These are phyloP conservation scores for Fusarium sp. DNA, from an alignment of 2,329 filamentous ascomycete species.

Conservation along the genomic window DNA sequence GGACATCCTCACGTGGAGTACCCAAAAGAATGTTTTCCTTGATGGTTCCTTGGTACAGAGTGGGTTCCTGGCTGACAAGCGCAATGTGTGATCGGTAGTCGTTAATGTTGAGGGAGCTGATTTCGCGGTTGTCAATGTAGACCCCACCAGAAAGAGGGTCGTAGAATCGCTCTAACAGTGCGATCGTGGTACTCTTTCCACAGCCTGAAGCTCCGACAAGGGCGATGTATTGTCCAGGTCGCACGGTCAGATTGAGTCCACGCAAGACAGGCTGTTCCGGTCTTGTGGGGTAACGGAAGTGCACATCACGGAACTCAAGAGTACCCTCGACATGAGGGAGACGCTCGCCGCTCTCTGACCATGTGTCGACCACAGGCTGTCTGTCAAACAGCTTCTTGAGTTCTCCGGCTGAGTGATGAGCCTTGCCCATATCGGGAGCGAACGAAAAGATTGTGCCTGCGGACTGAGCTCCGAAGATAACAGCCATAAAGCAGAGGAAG, in stretches of 20 bases:
- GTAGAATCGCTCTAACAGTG: slow-evolving; percentile 93
- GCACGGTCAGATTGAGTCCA: slow-evolving; percentile 79
- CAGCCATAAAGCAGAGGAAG: slow-evolving; percentile 88
- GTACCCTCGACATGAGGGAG: slow-evolving; percentile 76
- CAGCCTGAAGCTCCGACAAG: slow-evolving; percentile 95
- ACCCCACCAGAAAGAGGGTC: slow-evolving; percentile 85
- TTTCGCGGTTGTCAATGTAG: slow-evolving; percentile 84
- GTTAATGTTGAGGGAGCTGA: slow-evolving; percentile 83
- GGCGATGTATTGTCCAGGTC: slow-evolving; percentile 85
- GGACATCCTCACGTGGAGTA: slow-evolving; percentile 72
- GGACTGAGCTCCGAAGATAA: slow-evolving; percentile 93
- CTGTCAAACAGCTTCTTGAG: slow-evolving; percentile 88
- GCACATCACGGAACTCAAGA: slow-evolving; percentile 91
- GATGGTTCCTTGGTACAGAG: slow-evolving; percentile 92
- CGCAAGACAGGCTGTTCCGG: slow-evolving; percentile 92
- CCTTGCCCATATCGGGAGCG: slow-evolving; percentile 93
- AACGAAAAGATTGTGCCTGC: slow-evolving; percentile 91
- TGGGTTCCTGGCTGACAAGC: slow-evolving; percentile 94
- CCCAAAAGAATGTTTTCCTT: slow-evolving; percentile 91
- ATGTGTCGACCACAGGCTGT: slow-evolving; percentile 83
- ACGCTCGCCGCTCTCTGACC: slow-evolving; percentile 76
- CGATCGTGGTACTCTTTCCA: slow-evolving; percentile 94
- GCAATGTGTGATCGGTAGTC: slow-evolving; percentile 87
- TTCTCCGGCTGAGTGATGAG: slow-evolving; percentile 82
- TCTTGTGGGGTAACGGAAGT: slow-evolving; percentile 93